A percentile compares a stretch with the other conserved stretches of the same genome.
phyloP scores from a whole-genome alignment of 495 filamentous ascomycete species.

The Penicillium chermesinum region DNA sequence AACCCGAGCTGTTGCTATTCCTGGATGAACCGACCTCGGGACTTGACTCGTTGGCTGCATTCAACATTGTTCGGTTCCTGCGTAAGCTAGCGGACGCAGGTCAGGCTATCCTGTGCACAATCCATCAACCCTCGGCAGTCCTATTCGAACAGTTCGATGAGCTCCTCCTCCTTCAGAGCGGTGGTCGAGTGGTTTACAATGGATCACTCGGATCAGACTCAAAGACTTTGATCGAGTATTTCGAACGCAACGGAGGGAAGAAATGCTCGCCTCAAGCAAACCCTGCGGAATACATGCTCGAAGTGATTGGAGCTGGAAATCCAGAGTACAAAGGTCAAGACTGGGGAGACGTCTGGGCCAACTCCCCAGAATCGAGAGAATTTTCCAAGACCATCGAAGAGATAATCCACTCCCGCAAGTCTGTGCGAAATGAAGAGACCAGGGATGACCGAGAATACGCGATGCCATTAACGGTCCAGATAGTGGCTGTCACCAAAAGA shows the following conservation, averaged over 20 bases:
- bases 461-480: slow-evolving; percentile 53
- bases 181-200: slow-evolving; percentile 69
- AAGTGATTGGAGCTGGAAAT: slow-evolving; percentile 60
- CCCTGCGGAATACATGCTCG: slow-evolving; percentile 67
- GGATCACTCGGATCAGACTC: slow-evolving; percentile 56
- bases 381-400: slow-evolving; percentile 44
- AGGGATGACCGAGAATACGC: slow-evolving; percentile 52
- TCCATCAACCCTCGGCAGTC: slow-evolving; percentile 73
- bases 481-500: slow-evolving; percentile 45
- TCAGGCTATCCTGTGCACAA: slow-evolving; percentile 70
- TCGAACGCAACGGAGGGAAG: slow-evolving; percentile 57
- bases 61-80: slow-evolving; percentile 60
- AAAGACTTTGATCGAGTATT: slow-evolving; percentile 54
- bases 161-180: slow-evolving; percentile 61
- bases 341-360: slow-evolving; percentile 56
- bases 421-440: slow-evolving; percentile 24
- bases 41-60: slow-evolving; percentile 61
- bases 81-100: slow-evolving; percentile 62
- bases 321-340: slow-evolving; percentile 58
- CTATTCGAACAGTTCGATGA: slow-evolving; percentile 73
- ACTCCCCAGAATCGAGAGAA: slow-evolving; percentile 38
- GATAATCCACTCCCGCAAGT: slow-evolving; percentile 35
- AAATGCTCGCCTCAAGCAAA: slow-evolving; percentile 53
- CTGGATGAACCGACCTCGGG: slow-evolving; percentile 75
- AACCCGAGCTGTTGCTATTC: slow-evolving; percentile 64